These are phyloP conservation scores for Sugiyamaella neomexicana DNA, from an alignment of 1,139 yeast species.

Conservation along the genomic window DNA sequence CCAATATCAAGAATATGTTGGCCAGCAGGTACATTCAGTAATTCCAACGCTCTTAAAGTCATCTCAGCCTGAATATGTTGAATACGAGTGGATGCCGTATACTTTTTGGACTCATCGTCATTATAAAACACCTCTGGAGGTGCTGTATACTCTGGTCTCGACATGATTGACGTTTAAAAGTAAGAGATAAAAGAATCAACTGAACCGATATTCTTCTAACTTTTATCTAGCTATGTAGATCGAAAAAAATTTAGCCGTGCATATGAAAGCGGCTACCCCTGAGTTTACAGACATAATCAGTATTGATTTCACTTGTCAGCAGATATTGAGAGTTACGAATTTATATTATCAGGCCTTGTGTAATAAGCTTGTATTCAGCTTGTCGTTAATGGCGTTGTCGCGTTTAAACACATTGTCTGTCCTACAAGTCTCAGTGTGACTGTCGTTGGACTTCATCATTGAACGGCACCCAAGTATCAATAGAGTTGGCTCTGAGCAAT, in stretches of 20 bases:
- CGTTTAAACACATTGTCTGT: no score
- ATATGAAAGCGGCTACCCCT: conserved; percentile 12
- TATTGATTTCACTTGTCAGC: no score
- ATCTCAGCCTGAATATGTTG: conserved; percentile 97
- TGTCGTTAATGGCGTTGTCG: no score
- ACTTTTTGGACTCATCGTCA: conserved; percentile 84
- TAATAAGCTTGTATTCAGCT: no score
- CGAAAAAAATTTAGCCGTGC: conserved; percentile 1
- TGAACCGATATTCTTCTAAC: background rate
- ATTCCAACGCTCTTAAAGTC: conserved; percentile 91
- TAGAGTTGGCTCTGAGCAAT: no score
- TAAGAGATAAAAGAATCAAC: background rate
- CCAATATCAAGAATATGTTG: conserved; percentile 88
- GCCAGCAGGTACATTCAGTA: conserved; percentile 65
- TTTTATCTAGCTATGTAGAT: background rate
- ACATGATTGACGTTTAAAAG: conserved; percentile 51
- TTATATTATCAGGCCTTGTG: no score
- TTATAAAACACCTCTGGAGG: conserved; percentile 96
- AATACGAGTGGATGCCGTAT: conserved; percentile 90
- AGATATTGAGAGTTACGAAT: no score
- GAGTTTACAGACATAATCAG: background rate
- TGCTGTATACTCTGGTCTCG: conserved; percentile 96
- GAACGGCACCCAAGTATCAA: no score
- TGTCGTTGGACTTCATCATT: no score
- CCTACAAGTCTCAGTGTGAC: no score